Evolutionary conservation across 257 asterid species (phyloP).

Genomic region (Penstemon newberryi): DNA sequence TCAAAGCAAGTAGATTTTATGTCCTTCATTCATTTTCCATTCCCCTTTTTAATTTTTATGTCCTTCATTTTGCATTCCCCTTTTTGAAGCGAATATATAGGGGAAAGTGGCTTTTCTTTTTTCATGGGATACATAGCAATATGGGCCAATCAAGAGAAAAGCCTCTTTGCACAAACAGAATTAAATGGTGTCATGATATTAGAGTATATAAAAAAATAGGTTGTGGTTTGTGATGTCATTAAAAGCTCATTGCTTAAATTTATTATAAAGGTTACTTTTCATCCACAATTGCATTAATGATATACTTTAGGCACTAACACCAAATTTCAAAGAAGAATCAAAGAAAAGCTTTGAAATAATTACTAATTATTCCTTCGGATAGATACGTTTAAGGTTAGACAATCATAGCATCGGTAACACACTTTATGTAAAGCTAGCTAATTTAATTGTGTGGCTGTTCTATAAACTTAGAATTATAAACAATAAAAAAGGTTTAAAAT

Average conservation of each 20-base stretch:
- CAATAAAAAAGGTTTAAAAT: conserved; percentile 34
- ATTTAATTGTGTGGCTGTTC: conserved; percentile 25
- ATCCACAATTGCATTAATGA: conserved; percentile 34
- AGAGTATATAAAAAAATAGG: conserved; percentile 23
- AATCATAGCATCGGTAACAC: conserved; percentile 26
- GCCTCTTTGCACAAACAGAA: conserved; percentile 36
- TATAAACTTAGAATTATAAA: conserved; percentile 27
- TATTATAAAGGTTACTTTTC: conserved; percentile 38
- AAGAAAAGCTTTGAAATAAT: not conserved
- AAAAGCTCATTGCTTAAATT: conserved; percentile 20
- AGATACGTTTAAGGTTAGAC: conserved; percentile 35
- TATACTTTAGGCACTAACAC: conserved; percentile 55
- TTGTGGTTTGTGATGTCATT: conserved; percentile 36
- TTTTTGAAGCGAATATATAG: not conserved
- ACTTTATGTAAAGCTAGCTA: conserved; percentile 17
- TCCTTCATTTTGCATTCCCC: no score
- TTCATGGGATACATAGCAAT: conserved; percentile 34
- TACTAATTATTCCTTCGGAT: conserved; percentile 37
- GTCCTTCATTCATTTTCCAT: conserved; percentile 11
- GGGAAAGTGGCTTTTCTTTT: conserved; percentile 48
- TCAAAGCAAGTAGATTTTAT: conserved; percentile 43
- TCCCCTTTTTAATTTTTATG: not conserved
- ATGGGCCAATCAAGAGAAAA: conserved; percentile 42
- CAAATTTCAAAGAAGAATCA: conserved; percentile 37
- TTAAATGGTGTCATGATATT: conserved; percentile 47